phyloP scores from a whole-genome alignment of 2,329 filamentous ascomycete genomes.

The Bipolaris bicolor region DNA sequence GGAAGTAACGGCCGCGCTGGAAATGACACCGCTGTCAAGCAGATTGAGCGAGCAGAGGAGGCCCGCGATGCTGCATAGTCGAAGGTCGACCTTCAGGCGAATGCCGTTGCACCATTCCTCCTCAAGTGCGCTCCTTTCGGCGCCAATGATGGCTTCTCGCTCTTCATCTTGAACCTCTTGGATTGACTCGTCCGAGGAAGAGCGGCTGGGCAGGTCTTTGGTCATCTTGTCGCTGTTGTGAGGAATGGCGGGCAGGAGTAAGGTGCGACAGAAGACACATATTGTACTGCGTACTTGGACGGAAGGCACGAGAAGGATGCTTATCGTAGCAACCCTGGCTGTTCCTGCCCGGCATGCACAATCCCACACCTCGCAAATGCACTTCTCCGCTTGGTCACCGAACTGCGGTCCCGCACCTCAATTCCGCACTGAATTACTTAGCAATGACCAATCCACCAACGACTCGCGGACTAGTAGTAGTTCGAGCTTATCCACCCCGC shows the following conservation, averaged over 20 bases:
- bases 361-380: constrained; percentile 14
- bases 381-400: constrained; percentile 14
- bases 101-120: constrained; percentile 55
- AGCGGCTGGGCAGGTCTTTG: constrained; percentile 24
- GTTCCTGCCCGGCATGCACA: constrained; percentile 16
- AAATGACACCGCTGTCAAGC: constrained; percentile 72
- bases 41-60: constrained; percentile 73
- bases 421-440: constrained; percentile 16
- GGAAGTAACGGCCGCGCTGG: constrained; percentile 70
- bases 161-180: constrained; percentile 22
- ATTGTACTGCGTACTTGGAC: constrained; percentile 2
- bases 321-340: constrained; percentile 17
- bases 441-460: constrained; percentile 12
- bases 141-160: constrained; percentile 11
- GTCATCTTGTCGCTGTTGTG: constrained; percentile 16
- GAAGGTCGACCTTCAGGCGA: constrained; percentile 68
- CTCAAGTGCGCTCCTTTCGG: constrained; percentile 17
- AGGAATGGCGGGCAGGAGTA: constrained; percentile 1
- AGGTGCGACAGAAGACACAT: constrained; percentile 7
- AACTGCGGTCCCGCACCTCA: constrained; percentile 9
- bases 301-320: constrained; percentile 20
- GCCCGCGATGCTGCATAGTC: constrained; percentile 73
- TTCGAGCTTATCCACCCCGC: no score
- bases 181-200: constrained; percentile 20
- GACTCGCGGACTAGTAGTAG: not conserved